phyloP scores from a whole-genome alignment of 352 stramenopile species.

The Globisporangium orthogonon region DNA sequence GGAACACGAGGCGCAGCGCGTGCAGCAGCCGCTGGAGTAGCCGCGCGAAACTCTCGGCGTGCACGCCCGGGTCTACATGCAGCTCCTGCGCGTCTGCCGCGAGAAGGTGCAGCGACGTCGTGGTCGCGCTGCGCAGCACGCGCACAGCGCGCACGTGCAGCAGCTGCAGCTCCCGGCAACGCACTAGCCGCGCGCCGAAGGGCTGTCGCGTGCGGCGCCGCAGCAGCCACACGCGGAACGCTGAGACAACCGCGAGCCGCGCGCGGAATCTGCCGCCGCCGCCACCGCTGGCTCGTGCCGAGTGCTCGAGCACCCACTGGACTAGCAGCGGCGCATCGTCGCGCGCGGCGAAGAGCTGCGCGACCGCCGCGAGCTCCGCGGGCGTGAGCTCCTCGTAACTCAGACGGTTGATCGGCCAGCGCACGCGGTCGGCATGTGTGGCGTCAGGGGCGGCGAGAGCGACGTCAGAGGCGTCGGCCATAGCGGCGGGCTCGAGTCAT shows the following conservation, averaged over 20 bases:
- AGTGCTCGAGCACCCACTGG: slow-evolving; percentile 57
- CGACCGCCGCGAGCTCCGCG: slow-evolving; percentile 27
- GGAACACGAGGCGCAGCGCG: slow-evolving; percentile 36
- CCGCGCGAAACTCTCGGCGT: slow-evolving; percentile 43
- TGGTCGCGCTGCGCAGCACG: slow-evolving; percentile 22
- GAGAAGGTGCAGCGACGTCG: slow-evolving; percentile 27
- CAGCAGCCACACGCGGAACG: slow-evolving; percentile 42
- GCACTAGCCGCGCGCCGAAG: slow-evolving; percentile 28
- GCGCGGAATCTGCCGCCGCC: slow-evolving; percentile 26
- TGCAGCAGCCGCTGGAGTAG: slow-evolving; percentile 51
- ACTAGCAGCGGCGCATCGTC: slow-evolving; percentile 46
- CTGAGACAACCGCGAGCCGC: slow-evolving; percentile 49
- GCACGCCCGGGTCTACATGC: slow-evolving; percentile 51
- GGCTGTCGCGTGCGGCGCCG: slow-evolving; percentile 29
- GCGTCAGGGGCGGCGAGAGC: neutral
- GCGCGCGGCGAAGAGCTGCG: slow-evolving; percentile 40
- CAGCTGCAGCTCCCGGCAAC: slow-evolving; percentile 32
- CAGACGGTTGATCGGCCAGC: slow-evolving; percentile 57
- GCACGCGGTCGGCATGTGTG: neutral
- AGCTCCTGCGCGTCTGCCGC: slow-evolving; percentile 17
- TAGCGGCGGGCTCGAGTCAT: too few relatives aligned
- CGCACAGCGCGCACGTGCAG: slow-evolving; percentile 34
- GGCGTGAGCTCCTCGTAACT: slow-evolving; percentile 55
- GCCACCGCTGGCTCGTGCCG: neutral
- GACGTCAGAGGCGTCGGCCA: too few relatives aligned